Evolutionary conservation across 2,329 filamentous ascomycete genomes (phyloP).

Genomic region (Hymenoscyphus fraxineus): DNA sequence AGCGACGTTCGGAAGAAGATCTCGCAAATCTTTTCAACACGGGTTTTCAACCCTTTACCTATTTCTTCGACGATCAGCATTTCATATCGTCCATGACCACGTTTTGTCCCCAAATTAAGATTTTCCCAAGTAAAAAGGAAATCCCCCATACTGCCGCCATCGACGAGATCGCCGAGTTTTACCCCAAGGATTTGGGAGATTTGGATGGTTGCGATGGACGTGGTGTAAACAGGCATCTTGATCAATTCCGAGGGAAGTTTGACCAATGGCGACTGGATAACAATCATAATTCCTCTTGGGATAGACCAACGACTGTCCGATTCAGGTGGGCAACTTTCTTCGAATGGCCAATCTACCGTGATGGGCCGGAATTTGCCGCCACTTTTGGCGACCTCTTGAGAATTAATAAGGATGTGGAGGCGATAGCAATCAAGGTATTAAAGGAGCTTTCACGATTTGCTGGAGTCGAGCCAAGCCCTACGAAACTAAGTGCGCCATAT

Average conservation of each 20-base stretch:
- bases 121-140: constrained; percentile 39
- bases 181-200: constrained; percentile 28
- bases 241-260: constrained; percentile 28
- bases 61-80: constrained; percentile 47
- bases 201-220: constrained; percentile 27
- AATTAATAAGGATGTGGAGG: constrained; percentile 42
- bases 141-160: constrained; percentile 38
- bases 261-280: constrained; percentile 25
- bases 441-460: constrained; percentile 35
- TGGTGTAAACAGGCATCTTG: constrained; percentile 29
- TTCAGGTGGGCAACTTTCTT: constrained; percentile 32
- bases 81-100: constrained; percentile 39
- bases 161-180: constrained; percentile 40
- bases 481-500: constrained; percentile 21
- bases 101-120: constrained; percentile 42
- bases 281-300: constrained; percentile 17
- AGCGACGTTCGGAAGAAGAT: constrained; percentile 41
- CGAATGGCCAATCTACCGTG: constrained; percentile 44
- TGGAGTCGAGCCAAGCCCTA: constrained; percentile 21
- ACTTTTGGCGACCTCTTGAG: constrained; percentile 42
- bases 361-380: constrained; percentile 45
- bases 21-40: constrained; percentile 42
- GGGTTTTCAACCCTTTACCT: constrained; percentile 39
- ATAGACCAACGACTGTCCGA: constrained; percentile 23
- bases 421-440: constrained; percentile 38